A percentile compares a stretch with the other conserved stretches of the same genome.
These are phyloP conservation scores for Trichophyton verrucosum DNA, from an alignment of 2,329 filamentous ascomycete genomes.

Conservation along the genomic window DNA sequence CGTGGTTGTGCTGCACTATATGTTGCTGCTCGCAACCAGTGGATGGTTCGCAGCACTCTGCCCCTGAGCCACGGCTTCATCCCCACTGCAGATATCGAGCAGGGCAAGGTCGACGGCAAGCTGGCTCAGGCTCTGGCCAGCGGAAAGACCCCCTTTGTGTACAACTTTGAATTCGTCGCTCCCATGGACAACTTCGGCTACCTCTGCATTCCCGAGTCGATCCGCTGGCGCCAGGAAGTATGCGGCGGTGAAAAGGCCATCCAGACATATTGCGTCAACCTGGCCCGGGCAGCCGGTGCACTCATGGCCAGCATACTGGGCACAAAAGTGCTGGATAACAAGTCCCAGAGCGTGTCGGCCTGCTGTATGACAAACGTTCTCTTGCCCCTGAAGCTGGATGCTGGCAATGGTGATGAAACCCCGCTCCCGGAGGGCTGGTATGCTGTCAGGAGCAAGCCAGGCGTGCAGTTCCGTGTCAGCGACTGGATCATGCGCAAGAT, in stretches of 20 bases:
- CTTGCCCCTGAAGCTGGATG: slow-evolving; percentile 47
- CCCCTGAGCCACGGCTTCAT: slow-evolving; percentile 72
- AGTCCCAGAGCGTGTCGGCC: slow-evolving; percentile 17
- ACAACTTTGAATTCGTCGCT: slow-evolving; percentile 65
- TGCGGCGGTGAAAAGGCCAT: slow-evolving; percentile 65
- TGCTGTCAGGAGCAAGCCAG: slow-evolving; percentile 61
- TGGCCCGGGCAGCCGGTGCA: slow-evolving; percentile 53
- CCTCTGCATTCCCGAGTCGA: slow-evolving; percentile 58
- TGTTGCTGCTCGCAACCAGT: slow-evolving; percentile 64
- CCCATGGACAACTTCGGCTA: slow-evolving; percentile 63
- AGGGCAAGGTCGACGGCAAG: slow-evolving; percentile 5
- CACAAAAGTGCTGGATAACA: slow-evolving; percentile 51
- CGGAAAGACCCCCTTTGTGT: slow-evolving; percentile 18
- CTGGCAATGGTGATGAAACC: background rate
- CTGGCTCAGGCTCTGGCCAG: background rate
- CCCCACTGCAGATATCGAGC: slow-evolving; percentile 25
- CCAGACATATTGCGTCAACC: slow-evolving; percentile 46
- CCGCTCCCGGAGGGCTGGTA: slow-evolving; percentile 38
- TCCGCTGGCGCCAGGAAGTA: slow-evolving; percentile 55
- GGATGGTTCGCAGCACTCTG: slow-evolving; percentile 57
- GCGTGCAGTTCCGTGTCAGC: slow-evolving; percentile 50
- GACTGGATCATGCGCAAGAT: slow-evolving; percentile 48
- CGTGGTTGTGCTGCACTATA: slow-evolving; percentile 71
- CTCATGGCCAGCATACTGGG: slow-evolving; percentile 50
- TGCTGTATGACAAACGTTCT: slow-evolving; percentile 63